Evolutionary conservation across 2,329 filamentous ascomycete genomes (phyloP), one percentile per base, ranked within the genome.

Genomic region (Helminthosporium solani): DNA sequence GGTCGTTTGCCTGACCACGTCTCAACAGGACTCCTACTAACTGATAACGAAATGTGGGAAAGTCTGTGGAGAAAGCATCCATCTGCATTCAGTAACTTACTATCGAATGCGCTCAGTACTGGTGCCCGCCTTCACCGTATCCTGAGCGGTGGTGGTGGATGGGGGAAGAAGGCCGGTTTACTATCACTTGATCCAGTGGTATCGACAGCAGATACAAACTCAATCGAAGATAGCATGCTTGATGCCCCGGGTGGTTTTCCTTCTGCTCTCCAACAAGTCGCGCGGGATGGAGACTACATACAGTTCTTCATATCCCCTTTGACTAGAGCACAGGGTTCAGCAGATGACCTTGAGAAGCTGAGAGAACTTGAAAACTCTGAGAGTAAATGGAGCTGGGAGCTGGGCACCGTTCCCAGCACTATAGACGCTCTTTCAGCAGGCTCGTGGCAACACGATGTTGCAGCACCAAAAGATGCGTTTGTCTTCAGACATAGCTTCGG

Each of bases 71-170:
- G 52, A 42, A 52, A 43, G 15, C 39, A 60, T 18, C 57, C 57
- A 12, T 48, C 60, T 16, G 14, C 28, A 3, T 64, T 57, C 56
- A 61, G 56, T 33, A 48, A 44, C 2, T 34, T 59, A 5, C 53
- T 67, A 7, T 39, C 53, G 15, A 30, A 38, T 9, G 57, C 63
- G 7, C n/a, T 68, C 3, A 33, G 39, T 3, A 33, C 44, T 30
- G 70, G 72, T 20, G 71, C 66, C 16, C 68, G 70, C 36, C 60
- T 80, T n/a, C 70, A 74, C 54, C 71, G 70, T 42, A 69, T 75
- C 78, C 81, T 91, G 52, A 90, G 87, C 59, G 89, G 89, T 3
- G 89, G 89, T 36, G 89, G 89, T 33, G 89, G 89, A 16, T 95
- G 89, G 89, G 89, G 89, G 14, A 75, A 80, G 45, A 94, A 92